Percentiles rank a stretch among this genome's conserved stretches.
These are phyloP conservation scores for Aspergillus saccharolyticus DNA, from an alignment of 495 filamentous ascomycete species.

Conservation along the genomic window DNA sequence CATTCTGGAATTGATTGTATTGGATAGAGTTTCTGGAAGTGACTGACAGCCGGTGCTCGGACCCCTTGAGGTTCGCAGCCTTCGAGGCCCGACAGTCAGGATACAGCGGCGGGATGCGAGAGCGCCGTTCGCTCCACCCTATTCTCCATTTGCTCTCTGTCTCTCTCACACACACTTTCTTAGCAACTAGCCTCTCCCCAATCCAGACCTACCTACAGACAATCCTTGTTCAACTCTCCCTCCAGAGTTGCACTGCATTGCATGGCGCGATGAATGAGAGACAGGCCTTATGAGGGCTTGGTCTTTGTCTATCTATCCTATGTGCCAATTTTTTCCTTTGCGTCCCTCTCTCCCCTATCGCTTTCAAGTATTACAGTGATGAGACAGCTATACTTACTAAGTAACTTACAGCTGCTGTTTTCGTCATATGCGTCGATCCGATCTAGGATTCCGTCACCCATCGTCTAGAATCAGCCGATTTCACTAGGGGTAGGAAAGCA, in stretches of 20 bases:
- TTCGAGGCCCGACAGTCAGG: conserved; percentile 39
- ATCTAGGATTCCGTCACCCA: background rate
- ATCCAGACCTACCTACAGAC: conserved; percentile 6
- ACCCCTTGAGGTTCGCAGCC: conserved; percentile 25
- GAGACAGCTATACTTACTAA: no score
- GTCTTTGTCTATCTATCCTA: no score
- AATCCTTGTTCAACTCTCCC: conserved; percentile 3
- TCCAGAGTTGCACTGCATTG: background rate
- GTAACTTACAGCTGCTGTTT: background rate
- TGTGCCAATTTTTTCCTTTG: background rate
- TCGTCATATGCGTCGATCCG: background rate
- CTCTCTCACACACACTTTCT: no score
- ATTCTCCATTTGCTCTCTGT: background rate
- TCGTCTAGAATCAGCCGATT: background rate
- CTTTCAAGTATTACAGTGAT: background rate
- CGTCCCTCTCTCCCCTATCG: background rate
- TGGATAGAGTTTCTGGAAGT: background rate
- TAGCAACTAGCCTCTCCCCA: no score
- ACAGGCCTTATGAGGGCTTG: background rate
- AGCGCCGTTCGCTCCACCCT: conserved; percentile 39
- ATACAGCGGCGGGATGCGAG: conserved; percentile 37
- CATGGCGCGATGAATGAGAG: background rate
- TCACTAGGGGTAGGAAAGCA: no score
- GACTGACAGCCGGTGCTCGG: conserved; percentile 21
- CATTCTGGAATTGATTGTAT: background rate